Conservation (phyloP, 1,284 basidiomycete genomes). For the Pisolithus thermaeus region DNA sequence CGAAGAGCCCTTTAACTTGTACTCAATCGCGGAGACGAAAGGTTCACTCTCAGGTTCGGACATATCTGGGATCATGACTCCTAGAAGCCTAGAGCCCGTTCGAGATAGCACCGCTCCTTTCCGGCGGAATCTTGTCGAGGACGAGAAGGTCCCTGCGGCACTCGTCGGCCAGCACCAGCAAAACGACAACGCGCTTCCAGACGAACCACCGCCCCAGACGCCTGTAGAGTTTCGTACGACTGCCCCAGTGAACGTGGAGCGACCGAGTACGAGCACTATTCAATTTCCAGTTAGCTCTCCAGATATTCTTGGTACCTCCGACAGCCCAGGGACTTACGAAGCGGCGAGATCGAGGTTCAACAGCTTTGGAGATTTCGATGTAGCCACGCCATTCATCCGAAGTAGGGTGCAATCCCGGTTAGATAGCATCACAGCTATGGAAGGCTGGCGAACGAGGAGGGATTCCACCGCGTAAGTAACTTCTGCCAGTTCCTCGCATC, state of each 20-base stretch:
- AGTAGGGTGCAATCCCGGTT: slow-evolving; percentile 76
- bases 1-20: slow-evolving; percentile 71
- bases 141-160: slow-evolving; percentile 56
- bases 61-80: slow-evolving; percentile 47
- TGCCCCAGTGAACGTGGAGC: slow-evolving; percentile 42
- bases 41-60: slow-evolving; percentile 49
- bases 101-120: slow-evolving; percentile 75
- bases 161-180: slow-evolving; percentile 39
- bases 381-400: slow-evolving; percentile 67
- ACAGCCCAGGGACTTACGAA: slow-evolving; percentile 50
- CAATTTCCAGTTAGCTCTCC: slow-evolving; percentile 75
- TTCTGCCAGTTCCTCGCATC: background rate
- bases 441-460: slow-evolving; percentile 74
- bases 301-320: slow-evolving; percentile 43
- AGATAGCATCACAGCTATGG: slow-evolving; percentile 48
- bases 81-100: slow-evolving; percentile 45
- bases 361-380: slow-evolving; percentile 65
- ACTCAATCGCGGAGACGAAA: slow-evolving; percentile 72
- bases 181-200: slow-evolving; percentile 29
- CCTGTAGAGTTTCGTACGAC: slow-evolving; percentile 51
- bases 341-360: slow-evolving; percentile 54
- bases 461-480: slow-evolving; percentile 74
- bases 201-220: slow-evolving; percentile 41
- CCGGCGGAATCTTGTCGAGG: slow-evolving; percentile 71
- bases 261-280: slow-evolving; percentile 57